phyloP scores from a whole-genome alignment of 1,284 basidiomycete species.

The Calocybe gambosa region DNA sequence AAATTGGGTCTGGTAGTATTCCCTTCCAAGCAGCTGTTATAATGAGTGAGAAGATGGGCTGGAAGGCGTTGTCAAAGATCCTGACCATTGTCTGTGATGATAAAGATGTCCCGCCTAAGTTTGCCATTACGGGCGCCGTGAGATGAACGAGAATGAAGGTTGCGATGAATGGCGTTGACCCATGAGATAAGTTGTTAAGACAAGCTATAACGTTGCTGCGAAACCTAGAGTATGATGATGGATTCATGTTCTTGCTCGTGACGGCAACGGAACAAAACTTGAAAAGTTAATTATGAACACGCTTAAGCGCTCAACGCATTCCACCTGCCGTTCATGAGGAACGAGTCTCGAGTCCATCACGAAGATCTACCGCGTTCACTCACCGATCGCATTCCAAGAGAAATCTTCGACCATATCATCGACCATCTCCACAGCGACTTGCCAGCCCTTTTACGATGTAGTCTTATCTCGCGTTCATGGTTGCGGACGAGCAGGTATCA shows the following conservation, averaged over 20 bases:
- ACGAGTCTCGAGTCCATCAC: background rate
- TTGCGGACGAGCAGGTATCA: conserved; percentile 9
- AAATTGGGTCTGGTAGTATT: conserved; percentile 69
- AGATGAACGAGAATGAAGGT: conserved; percentile 64
- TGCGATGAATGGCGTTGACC: conserved; percentile 55
- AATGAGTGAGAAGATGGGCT: conserved; percentile 2
- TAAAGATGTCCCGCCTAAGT: conserved; percentile 56
- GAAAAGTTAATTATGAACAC: no score
- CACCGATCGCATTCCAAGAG: conserved; percentile 6
- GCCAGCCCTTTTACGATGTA: conserved; percentile 5
- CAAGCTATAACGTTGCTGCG: conserved; percentile 17
- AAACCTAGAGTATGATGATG: background rate
- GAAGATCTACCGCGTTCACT: background rate
- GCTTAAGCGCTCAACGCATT: no score
- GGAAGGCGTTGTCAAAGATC: background rate
- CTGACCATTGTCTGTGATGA: conserved; percentile 67
- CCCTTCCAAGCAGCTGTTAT: conserved; percentile 60
- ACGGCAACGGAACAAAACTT: no score
- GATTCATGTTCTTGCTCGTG: no score
- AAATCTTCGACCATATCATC: conserved; percentile 10
- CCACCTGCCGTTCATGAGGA: no score
- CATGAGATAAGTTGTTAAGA: conserved; percentile 46
- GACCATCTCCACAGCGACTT: conserved; percentile 9
- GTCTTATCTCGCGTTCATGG: conserved; percentile 9
- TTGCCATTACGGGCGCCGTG: conserved; percentile 60